phyloP scores from a whole-genome alignment of 2,329 filamentous ascomycete genomes.

The Aureobasidium sp. region DNA sequence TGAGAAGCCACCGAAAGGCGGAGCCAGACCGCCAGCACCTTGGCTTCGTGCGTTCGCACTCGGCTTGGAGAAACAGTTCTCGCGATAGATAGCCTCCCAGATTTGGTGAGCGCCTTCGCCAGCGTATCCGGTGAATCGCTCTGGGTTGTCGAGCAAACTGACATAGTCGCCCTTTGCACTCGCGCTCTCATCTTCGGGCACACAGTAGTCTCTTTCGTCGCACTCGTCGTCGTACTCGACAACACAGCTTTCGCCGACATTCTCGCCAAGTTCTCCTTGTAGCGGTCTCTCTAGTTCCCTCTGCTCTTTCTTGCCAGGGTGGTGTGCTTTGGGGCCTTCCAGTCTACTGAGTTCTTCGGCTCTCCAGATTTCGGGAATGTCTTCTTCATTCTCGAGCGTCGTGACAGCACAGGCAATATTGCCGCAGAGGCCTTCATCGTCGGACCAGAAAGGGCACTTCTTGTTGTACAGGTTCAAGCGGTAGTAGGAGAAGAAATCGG shows the following conservation, averaged over 20 bases:
- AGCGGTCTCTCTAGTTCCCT: conserved; percentile 66
- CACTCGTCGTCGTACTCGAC: conserved; percentile 97
- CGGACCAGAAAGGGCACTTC: conserved; percentile 91
- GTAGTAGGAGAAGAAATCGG: conserved; percentile 98
- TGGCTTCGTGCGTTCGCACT: conserved; percentile 24
- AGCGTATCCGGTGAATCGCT: conserved; percentile 89
- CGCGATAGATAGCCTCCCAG: conserved; percentile 93
- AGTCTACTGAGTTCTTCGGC: conserved; percentile 87
- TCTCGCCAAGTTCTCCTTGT: conserved; percentile 72
- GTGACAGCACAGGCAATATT: conserved; percentile 96
- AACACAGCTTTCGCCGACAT: conserved; percentile 91
- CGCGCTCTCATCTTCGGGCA: conserved; percentile 87
- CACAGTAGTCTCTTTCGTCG: conserved; percentile 93
- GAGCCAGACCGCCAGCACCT: conserved; percentile 20
- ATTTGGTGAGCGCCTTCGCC: conserved; percentile 81
- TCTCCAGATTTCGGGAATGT: conserved; percentile 87
- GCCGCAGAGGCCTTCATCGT: conserved; percentile 88
- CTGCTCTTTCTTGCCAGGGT: conserved; percentile 71
- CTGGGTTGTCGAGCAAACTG: conserved; percentile 84
- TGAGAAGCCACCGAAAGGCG: conserved; percentile 37
- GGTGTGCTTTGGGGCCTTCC: conserved; percentile 81
- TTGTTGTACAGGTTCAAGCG: conserved; percentile 91
- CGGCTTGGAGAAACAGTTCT: conserved; percentile 77
- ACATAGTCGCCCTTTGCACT: conserved; percentile 91
- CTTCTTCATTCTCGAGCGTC: conserved; percentile 89